These are phyloP conservation scores for Obelidium mucronatum DNA, from an alignment of 192 early-diverging fungal genomes.

Conservation along the genomic window DNA sequence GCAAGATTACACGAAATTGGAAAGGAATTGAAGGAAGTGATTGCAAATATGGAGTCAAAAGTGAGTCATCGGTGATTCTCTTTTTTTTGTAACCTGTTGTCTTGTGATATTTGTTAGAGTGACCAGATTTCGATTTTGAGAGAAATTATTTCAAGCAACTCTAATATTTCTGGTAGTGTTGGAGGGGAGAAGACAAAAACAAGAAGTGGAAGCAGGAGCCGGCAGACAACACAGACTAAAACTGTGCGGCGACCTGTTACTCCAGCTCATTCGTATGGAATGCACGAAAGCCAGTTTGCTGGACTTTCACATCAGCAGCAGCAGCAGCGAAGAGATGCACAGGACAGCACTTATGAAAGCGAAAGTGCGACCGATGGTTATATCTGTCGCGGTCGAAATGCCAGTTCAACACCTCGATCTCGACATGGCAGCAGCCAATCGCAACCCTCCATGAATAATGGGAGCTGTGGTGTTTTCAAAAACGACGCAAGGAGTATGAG, in stretches of 20 bases:
- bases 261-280: neutral
- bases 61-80: constrained; percentile 1
- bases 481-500: constrained; percentile 37
- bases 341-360: neutral
- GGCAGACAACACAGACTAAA: neutral
- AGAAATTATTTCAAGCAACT: constrained; percentile 46
- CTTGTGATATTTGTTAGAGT: constrained; percentile 19
- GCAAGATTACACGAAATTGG: constrained; percentile 46
- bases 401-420: neutral
- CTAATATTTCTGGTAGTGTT: neutral
- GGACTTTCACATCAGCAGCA: neutral
- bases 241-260: neutral
- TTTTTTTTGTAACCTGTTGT: neutral
- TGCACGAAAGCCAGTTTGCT: constrained; percentile 17
- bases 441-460: neutral
- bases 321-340: too few relatives aligned
- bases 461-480: neutral
- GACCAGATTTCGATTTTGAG: constrained; percentile 62
- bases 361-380: neutral
- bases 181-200: neutral
- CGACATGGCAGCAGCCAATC: neutral
- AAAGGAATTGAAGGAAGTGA: constrained; percentile 56
- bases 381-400: neutral
- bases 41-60: constrained; percentile 60
- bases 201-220: constrained; percentile 19